Percentiles rank a stretch among this genome's conserved stretches.
These are phyloP conservation scores for Sugiyamaella pinicola DNA, from an alignment of 1,139 yeast genomes.

Conservation along the genomic window DNA sequence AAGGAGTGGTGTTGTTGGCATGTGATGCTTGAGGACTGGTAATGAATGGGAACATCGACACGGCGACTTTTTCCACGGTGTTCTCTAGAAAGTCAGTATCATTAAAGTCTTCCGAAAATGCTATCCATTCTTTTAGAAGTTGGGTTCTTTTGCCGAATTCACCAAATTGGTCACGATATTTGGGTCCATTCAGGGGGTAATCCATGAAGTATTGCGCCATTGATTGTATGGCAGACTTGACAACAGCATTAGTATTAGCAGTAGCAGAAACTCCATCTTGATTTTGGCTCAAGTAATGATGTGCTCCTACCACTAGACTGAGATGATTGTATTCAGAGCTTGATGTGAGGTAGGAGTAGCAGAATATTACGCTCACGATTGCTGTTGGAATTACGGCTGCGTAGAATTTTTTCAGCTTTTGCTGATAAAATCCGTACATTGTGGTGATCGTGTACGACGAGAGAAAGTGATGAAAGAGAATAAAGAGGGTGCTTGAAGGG, in stretches of 20 bases:
- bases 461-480: too few relatives aligned
- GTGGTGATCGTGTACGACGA: too few relatives aligned
- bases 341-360: conserved; percentile 1
- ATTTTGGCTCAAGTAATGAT: too few relatives aligned
- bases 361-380: conserved; percentile 1
- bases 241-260: too few relatives aligned
- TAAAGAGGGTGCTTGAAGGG: too few relatives aligned
- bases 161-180: conserved; percentile 14
- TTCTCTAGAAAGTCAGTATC: conserved; percentile 4
- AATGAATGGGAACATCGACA: conserved; percentile 12
- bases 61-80: conserved; percentile 9
- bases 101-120: background rate
- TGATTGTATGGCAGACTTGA: conserved; percentile 6
- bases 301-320: too few relatives aligned
- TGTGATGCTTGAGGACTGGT: background rate
- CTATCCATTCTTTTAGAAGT: conserved; percentile 10
- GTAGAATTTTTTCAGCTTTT: background rate
- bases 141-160: conserved; percentile 14
- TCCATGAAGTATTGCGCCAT: conserved; percentile 12
- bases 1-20: conserved; percentile 3
- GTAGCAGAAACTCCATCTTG: too few relatives aligned
- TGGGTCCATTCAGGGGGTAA: conserved; percentile 14
- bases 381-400: background rate
- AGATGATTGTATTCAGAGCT: conserved; percentile 1
- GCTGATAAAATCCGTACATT: background rate